Base-by-base conservation (phyloP, 176 grass and related monocot species). In the Microstegium vimineum region DNA sequence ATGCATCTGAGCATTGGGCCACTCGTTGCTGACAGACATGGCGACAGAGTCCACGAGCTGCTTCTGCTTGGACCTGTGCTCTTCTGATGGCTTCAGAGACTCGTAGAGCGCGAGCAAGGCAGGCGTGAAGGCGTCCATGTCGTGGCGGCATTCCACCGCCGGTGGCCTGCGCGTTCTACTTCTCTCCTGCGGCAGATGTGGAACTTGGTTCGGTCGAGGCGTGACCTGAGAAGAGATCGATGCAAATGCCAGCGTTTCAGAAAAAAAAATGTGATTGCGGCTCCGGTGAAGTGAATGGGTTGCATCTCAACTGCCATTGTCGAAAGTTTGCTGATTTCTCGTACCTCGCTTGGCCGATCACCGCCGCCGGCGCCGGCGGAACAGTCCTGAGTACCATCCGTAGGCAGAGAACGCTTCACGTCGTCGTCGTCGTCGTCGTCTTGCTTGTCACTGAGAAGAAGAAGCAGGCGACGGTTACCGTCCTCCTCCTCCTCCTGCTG, bases 1-100 rank as follows among this genome's bases (percentile, higher is more conserved):
- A 57, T 94, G 88, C 59, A 90, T 43, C 91, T 74, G 71, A 38
- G 83, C 86, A 11, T 81, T 5, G 11, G 86, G 86, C 88, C 88
- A 94, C 40, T 94, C 83, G 73, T 81, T 86, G 75, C 32, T 74
- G 62, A 94, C 69, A 31, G 33, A 77, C 26, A 57, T 83, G 0
- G 32, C 2, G 2, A 94, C 80, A 4, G 71, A 94, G n/a, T 67
- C 63, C 20, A 90, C 8, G 0, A 94, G 83, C 73, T 69, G 82
- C 4, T 83, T 67, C 77, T 94, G 83, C 38, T 84, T 94, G 10
- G 57, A 54, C 26, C 11, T 88, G 30, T 88, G 85, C 20, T 81
- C 74, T 14, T 81, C 83, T 2, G 75, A 78, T 4, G 86, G 91
- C 73, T 77, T 75, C 34, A 94, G 69, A 20, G 91, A 90, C 64